Evolutionary conservation across 139 green algal genomes (phyloP), one percentile per base, ranked within the genome.

Genomic region (Chlorella vulgaris): DNA sequence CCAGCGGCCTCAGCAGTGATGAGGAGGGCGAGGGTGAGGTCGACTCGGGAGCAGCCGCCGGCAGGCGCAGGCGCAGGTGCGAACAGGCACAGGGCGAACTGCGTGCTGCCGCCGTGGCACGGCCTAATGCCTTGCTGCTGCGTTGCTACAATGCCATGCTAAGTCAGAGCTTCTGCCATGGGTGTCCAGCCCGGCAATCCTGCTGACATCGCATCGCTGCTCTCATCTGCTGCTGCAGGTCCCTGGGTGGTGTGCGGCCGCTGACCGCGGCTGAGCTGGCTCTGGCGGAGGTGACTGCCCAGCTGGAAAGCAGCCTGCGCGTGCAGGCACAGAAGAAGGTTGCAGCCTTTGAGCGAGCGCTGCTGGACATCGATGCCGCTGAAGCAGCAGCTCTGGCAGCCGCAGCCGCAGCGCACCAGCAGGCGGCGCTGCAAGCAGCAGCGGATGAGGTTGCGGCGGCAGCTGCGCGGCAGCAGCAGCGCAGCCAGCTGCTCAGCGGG

Each of bases 241-340:
- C 33, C 7, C 42, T 2, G 42, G 2, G 68, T 36, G 26, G 73
- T 7, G 51, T 85, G 36, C 81, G 81, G 15, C 81, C 70, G 18
- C 69, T 74, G n/a, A 29, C 81, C 1, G n/a, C 81, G 18, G 65
- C 73, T 6, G 81, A 85, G 71, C 24, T 84, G 58, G 76, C 69
- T 28, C 88, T 94, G 47, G 83, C 70, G 29, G 90, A 91, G 58
- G 63, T 75, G 19, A 81, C 90, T 19, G 80, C 86, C 0, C 35
- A 50, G 35, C 61, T 69, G 31, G 62, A 75, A 3, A 21, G 8
- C 24, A 8, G 51, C 53, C 74, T 81, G 42, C 58, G 66, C 42
- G 38, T 77, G 38, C 26, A 50, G 38, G 31, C 36, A 1, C 83
- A 84, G 79, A 38, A 38, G 13, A 75, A 74, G 24, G 31, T 84